Conservation (phyloP, 148 eudicot species). For the Pouteria glomerata region DNA sequence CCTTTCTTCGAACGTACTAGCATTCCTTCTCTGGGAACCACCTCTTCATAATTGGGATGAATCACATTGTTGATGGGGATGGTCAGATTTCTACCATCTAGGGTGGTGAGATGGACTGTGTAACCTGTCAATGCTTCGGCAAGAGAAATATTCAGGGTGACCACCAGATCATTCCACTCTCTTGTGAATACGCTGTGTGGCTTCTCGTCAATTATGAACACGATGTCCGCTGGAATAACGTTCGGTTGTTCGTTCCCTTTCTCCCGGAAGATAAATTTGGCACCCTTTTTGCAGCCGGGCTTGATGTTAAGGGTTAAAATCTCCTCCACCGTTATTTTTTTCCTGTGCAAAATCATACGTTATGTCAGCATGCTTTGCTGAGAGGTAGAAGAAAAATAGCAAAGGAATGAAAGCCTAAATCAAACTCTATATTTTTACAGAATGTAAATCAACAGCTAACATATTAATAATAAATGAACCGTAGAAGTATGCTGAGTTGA, state of each 20-base stretch:
- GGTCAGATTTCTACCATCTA: constrained; percentile 26
- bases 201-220: constrained; percentile 40
- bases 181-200: constrained; percentile 40
- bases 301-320: constrained; percentile 37
- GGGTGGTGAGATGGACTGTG: constrained; percentile 29
- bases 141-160: constrained; percentile 33
- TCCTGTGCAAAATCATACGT: constrained; percentile 16
- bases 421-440: too few relatives aligned
- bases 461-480: too few relatives aligned
- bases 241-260: constrained; percentile 46
- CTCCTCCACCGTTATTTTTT: constrained; percentile 29
- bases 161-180: constrained; percentile 40
- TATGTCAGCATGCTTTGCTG: background rate
- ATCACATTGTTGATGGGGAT: constrained; percentile 31
- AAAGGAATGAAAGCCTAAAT: too few relatives aligned
- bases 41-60: constrained; percentile 30
- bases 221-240: constrained; percentile 28
- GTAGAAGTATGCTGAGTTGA: too few relatives aligned
- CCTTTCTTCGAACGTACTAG: constrained; percentile 33
- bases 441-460: too few relatives aligned
- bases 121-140: constrained; percentile 44
- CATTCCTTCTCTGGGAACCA: constrained; percentile 41
- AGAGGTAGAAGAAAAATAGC: too few relatives aligned
- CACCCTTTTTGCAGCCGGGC: constrained; percentile 50
- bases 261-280: constrained; percentile 43